phyloP scores from a whole-genome alignment of 345 rosid species.

The Diplotaxis tenuifolia region DNA sequence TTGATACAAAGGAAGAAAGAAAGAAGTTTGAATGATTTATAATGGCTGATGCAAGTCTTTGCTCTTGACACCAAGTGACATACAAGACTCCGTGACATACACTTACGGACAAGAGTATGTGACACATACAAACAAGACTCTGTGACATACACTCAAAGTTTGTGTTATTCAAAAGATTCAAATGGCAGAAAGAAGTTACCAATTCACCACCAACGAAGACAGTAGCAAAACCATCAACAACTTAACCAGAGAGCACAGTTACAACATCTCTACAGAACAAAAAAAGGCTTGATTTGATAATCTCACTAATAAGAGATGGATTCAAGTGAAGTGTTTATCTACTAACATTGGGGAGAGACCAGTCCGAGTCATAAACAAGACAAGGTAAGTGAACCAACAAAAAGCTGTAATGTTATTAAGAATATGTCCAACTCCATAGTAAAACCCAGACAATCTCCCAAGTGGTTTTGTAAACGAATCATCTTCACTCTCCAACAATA shows the following conservation, averaged over 20 bases:
- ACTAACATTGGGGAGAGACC: constrained; percentile 88
- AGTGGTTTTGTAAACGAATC: constrained; percentile 55
- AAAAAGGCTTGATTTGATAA: neutral
- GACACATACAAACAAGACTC: too few species aligned
- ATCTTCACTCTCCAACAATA: constrained; percentile 39
- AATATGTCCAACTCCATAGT: constrained; percentile 90
- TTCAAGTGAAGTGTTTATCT: too few species aligned
- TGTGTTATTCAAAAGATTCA: too few species aligned
- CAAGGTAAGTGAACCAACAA: constrained; percentile 96
- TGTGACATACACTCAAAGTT: too few species aligned
- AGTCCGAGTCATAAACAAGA: constrained; percentile 76
- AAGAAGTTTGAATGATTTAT: too few species aligned
- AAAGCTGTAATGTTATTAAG: constrained; percentile 95
- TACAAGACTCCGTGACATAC: too few species aligned
- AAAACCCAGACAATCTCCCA: constrained; percentile 73
- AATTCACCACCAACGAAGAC: constrained; percentile 82
- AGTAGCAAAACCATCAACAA: constrained; percentile 88
- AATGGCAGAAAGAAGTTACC: constrained; percentile 53
- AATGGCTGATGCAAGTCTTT: too few species aligned
- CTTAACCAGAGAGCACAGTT: constrained; percentile 86
- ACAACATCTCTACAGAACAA: constrained; percentile 66
- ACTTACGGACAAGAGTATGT: too few species aligned
- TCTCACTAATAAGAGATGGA: neutral
- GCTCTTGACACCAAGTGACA: too few species aligned
- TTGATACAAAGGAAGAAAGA: too few species aligned